Conservation (phyloP, 331 rosid genomes). For the Pyrus hybrid region DNA sequence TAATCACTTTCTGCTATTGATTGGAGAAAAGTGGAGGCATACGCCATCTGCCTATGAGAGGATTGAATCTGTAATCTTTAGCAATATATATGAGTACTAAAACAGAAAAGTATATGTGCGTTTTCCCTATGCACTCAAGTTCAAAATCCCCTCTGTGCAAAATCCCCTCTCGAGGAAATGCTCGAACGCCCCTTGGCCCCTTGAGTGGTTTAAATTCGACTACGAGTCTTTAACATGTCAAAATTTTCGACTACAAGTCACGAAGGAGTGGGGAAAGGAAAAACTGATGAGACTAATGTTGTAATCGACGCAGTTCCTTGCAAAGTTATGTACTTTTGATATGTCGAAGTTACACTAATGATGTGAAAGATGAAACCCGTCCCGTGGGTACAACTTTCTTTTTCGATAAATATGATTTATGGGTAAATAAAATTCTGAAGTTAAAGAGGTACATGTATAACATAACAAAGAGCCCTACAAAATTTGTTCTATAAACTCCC, state of each 20-base stretch:
- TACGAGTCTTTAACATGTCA: no score
- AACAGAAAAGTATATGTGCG: not conserved
- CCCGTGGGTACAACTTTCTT: constrained; percentile 11
- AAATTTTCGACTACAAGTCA: not conserved
- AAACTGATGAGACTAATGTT: not conserved
- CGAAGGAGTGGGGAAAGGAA: not conserved
- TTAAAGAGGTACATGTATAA: constrained; percentile 9
- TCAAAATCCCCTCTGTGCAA: no score
- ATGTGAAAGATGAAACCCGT: constrained; percentile 1
- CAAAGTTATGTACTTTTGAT: not conserved
- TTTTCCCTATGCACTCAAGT: not conserved
- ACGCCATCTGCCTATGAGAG: not conserved
- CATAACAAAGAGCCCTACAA: constrained; percentile 44
- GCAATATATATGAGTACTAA: not conserved
- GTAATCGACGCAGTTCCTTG: not conserved
- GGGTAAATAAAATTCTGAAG: constrained; percentile 7
- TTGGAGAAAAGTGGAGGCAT: not conserved
- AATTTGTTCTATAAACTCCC: constrained; percentile 31
- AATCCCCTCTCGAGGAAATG: no score
- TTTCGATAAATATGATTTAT: not conserved
- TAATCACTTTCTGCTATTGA: not conserved
- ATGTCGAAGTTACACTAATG: not conserved
- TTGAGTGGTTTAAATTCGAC: not conserved
- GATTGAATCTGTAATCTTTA: not conserved
- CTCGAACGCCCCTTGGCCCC: not conserved